Evolutionary conservation across 2,329 filamentous ascomycete species (phyloP), one percentile per base, ranked within the genome.

Genomic region (Westerdykella sp.): DNA sequence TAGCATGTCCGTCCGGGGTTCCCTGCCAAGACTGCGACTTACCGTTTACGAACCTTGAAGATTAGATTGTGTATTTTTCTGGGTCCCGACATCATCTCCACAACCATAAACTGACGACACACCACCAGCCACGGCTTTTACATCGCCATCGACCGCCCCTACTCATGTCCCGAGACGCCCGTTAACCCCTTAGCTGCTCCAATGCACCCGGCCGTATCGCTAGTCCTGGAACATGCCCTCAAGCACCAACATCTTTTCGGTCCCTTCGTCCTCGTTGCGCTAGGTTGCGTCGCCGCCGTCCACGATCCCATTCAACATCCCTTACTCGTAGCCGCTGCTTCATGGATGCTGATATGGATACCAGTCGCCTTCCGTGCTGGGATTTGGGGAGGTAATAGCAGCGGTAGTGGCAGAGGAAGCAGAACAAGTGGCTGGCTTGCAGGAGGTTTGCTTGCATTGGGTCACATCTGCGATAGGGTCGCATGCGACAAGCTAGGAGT

Each of bases 401-500:
- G 55, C 34, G 45, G 40, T 45, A 53, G 54, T 53, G 54, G 48
- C 34, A 47, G 43, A 18, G 54, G 46, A 42, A 59, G 59, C 44
- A 48, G 46, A 37, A 59, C 42, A 34, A 54, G 55, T 7, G 57
- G 53, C 46, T 72, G 69, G 70, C 52, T 62, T 15, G 68, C 69
- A 5, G 72, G 71, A 30, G 61, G 50, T 9, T 57, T 72, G 39
- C 57, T 73, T 31, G 69, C 66, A 10, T 51, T 74, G 39, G 61
- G 68, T 18, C 58, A 60, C 32, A 57, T 73, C 31, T 73, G 71
- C 57, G 70, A 73, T 48, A 53, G 70, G 42, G 65, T 63, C 15
- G 66, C 69, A n/a, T 64, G 66, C 49, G 68, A 71, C 47, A 66
- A 64, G 40, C 59, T 66, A 46, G 67, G 66, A 34, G 63, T 71